Evolutionary conservation across 495 filamentous ascomycete species (phyloP).

Genomic region (Acidomyces sp.): DNA sequence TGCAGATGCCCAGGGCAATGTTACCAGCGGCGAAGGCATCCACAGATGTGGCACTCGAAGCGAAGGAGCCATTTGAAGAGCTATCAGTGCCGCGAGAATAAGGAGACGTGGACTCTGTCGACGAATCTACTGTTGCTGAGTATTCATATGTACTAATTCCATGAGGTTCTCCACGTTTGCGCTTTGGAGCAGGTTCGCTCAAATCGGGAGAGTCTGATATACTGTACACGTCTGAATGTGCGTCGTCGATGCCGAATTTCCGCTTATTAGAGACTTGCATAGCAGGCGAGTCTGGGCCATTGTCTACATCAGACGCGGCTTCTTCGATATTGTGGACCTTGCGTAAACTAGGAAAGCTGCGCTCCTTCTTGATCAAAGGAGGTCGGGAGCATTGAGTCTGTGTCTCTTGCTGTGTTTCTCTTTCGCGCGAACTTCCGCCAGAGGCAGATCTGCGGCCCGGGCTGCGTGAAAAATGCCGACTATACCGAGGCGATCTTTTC

Average conservation of each 20-base stretch:
- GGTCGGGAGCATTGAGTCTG: too few relatives aligned
- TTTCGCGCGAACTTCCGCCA: too few relatives aligned
- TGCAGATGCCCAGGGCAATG: slow-evolving; percentile 2
- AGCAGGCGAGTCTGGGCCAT: neutral
- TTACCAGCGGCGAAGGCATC: neutral
- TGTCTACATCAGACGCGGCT: slow-evolving; percentile 1
- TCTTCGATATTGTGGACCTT: slow-evolving; percentile 5
- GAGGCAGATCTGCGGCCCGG: too few relatives aligned
- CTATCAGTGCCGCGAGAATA: neutral
- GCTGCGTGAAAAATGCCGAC: too few relatives aligned
- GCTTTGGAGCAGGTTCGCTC: too few relatives aligned
- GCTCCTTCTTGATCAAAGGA: slow-evolving; percentile 8
- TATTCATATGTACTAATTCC: too few relatives aligned
- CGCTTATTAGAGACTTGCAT: neutral
- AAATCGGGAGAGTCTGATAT: too few relatives aligned
- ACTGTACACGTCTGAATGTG: too few relatives aligned
- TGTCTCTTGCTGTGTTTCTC: too few relatives aligned
- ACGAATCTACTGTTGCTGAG: neutral
- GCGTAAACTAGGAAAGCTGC: slow-evolving; percentile 5
- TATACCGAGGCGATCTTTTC: too few relatives aligned
- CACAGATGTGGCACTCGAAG: neutral
- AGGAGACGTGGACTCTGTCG: slow-evolving; percentile 4
- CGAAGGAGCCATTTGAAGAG: neutral
- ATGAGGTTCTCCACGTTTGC: slow-evolving; percentile 5
- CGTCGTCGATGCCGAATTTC: too few relatives aligned